Evolutionary conservation across 805 yeast genomes (phyloP).

Genomic region (Kodamaea jinghongensis): DNA sequence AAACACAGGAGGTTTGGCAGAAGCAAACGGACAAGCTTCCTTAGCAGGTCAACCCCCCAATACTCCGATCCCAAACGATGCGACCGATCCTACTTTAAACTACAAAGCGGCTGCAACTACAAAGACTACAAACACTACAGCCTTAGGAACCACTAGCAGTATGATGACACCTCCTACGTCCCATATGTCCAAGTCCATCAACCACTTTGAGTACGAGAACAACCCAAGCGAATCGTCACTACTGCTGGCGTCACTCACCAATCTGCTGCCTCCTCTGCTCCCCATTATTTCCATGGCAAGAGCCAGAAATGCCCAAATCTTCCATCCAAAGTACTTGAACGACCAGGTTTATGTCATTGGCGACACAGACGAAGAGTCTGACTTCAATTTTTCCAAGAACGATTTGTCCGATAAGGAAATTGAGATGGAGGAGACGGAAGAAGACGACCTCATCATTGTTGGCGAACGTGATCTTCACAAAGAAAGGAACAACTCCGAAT

Average conservation of each 20-base stretch:
- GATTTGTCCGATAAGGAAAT: conserved; percentile 16
- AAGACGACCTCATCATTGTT: conserved; percentile 33
- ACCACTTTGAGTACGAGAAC: conserved; percentile 5
- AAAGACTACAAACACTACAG: conserved; percentile 10
- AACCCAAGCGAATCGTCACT: conserved; percentile 3
- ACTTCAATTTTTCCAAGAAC: conserved; percentile 13
- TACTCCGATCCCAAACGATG: conserved; percentile 3
- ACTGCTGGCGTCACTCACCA: conserved; percentile 6
- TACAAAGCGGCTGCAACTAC: conserved; percentile 11
- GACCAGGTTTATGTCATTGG: conserved; percentile 9
- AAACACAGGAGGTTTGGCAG: conserved; percentile 6
- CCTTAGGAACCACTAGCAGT: conserved; percentile 6
- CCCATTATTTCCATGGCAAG: background rate
- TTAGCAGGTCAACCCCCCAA: too few species aligned
- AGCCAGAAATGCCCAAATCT: conserved; percentile 3
- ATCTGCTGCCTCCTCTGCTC: conserved; percentile 7
- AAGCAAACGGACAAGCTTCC: too few species aligned
- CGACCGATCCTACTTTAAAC: conserved; percentile 6
- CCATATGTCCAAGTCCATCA: conserved; percentile 9
- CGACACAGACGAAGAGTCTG: conserved; percentile 12
- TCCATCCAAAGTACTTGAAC: conserved; percentile 11
- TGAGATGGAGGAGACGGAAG: conserved; percentile 22
- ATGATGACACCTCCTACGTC: conserved; percentile 7
- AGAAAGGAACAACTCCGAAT: conserved; percentile 25
- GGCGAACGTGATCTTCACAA: conserved; percentile 30